Conservation (phyloP, 441 rosid genomes). For the Manihot esculenta region DNA sequence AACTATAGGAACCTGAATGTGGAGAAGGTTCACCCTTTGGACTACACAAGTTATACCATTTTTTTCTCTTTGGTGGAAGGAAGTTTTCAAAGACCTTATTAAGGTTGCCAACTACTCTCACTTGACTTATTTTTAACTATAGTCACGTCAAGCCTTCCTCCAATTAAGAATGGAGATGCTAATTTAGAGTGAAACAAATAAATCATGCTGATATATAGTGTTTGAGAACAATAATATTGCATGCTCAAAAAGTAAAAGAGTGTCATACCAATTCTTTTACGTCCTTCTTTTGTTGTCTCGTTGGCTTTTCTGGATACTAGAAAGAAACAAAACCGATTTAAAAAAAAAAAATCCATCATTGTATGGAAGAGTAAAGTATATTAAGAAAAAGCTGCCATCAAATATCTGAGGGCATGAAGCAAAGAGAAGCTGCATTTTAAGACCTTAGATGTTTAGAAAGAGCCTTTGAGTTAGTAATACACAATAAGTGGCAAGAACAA, state of each 20-base stretch:
- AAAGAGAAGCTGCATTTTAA: neutral
- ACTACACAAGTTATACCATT: neutral
- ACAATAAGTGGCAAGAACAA: neutral
- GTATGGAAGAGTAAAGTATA: neutral
- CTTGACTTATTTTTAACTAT: neutral
- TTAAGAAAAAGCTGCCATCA: neutral
- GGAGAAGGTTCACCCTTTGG: neutral
- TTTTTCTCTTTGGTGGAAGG: too few species aligned
- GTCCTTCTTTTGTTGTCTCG: constrained; percentile 90
- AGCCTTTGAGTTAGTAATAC: neutral
- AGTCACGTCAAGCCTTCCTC: neutral
- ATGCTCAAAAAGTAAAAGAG: constrained; percentile 1
- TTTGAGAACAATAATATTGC: neutral
- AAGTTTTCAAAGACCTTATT: neutral
- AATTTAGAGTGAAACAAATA: neutral
- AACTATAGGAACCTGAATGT: neutral
- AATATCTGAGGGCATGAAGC: neutral
- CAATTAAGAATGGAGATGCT: neutral
- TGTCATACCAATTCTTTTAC: constrained; percentile 79
- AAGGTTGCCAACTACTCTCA: neutral
- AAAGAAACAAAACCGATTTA: constrained; percentile 7
- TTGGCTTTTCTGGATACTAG: constrained; percentile 95
- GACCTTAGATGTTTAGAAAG: neutral
- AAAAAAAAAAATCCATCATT: neutral
- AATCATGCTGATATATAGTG: neutral